Evolutionary conservation across 495 filamentous ascomycete species (phyloP).

Genomic region (Halenospora varia): DNA sequence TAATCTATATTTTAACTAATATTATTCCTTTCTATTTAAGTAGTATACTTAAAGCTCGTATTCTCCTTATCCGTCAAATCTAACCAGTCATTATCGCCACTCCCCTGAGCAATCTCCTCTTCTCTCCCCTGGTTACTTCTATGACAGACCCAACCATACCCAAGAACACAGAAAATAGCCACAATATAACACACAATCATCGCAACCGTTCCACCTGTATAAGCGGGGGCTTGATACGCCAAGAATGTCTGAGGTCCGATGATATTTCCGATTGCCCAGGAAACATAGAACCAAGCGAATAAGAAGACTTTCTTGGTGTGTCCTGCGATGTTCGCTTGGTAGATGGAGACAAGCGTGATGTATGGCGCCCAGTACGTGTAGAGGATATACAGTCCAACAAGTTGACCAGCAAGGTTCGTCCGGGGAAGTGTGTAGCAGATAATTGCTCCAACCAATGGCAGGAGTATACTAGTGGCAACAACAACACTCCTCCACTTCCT

Average conservation of each 20-base stretch:
- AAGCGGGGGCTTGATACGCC: background rate
- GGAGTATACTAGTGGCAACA: slow-evolving; percentile 48
- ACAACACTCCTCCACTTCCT: slow-evolving; percentile 6
- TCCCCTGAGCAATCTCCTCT: background rate
- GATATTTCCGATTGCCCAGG: background rate
- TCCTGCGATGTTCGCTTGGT: background rate
- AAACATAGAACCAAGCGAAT: background rate
- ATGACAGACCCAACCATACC: background rate
- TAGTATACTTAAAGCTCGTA: background rate
- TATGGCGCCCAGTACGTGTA: slow-evolving; percentile 43
- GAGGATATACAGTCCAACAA: slow-evolving; percentile 62
- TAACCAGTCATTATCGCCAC: background rate
- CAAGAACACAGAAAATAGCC: background rate
- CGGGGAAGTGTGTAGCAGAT: slow-evolving; percentile 60
- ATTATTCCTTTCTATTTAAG: background rate
- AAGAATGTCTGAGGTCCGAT: background rate
- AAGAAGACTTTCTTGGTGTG: background rate
- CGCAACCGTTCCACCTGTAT: background rate
- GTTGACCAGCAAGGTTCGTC: slow-evolving; percentile 33
- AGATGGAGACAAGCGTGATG: slow-evolving; percentile 26
- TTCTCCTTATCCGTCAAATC: background rate
- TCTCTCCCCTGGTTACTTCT: background rate
- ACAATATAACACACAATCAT: background rate
- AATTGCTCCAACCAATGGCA: slow-evolving; percentile 55
- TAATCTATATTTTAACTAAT: no score